These are phyloP conservation scores for Diplodia scrobiculata DNA, from an alignment of 2,329 filamentous ascomycete genomes.

Conservation along the genomic window DNA sequence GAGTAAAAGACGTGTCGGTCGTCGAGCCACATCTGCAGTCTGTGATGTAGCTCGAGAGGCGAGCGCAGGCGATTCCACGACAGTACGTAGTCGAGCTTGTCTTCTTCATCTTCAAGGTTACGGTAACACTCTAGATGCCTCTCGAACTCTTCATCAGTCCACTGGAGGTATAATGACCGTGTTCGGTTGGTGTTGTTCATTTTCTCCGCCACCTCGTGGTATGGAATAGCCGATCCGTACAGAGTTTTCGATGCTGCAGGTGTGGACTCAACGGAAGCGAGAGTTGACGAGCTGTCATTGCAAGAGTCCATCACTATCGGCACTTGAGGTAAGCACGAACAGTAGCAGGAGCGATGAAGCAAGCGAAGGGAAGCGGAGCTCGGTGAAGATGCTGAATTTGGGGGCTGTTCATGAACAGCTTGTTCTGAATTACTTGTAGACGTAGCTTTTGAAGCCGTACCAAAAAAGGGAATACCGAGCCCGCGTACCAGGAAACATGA, in stretches of 20 bases:
- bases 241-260: not conserved
- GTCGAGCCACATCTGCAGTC: not conserved
- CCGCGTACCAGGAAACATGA: not conserved
- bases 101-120: not conserved
- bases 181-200: not conserved
- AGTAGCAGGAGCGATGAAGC: too few species aligned
- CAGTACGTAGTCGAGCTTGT: not conserved
- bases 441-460: not conserved
- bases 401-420: not conserved
- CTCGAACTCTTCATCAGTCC: not conserved
- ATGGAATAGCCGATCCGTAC: not conserved
- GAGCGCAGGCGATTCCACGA: not conserved
- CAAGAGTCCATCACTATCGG: not conserved
- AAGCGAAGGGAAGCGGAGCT: not conserved
- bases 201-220: not conserved
- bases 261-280: not conserved
- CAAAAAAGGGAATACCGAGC: slow-evolving; percentile 1
- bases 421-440: not conserved
- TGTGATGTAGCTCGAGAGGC: not conserved
- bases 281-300: not conserved
- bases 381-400: not conserved
- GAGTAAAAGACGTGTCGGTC: not conserved
- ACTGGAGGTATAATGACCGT: not conserved
- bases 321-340: not conserved
- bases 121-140: not conserved